phyloP scores from a whole-genome alignment of 495 filamentous ascomycete genomes.

The Penicillium arizonense region DNA sequence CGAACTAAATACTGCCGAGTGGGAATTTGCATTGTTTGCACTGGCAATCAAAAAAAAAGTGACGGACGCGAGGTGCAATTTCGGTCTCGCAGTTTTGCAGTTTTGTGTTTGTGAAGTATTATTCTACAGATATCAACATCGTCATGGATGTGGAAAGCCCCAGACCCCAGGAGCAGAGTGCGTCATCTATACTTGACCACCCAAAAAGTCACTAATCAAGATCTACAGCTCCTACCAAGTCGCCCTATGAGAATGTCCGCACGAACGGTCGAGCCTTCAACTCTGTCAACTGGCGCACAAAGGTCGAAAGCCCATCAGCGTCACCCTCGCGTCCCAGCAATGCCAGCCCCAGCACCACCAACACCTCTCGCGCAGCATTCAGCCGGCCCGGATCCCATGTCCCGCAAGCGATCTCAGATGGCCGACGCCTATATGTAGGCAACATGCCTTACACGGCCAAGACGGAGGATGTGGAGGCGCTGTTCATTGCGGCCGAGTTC shows the following conservation, averaged over 20 bases:
- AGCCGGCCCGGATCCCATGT: slow-evolving; percentile 36
- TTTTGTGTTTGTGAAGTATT: not conserved
- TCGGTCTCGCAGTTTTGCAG: not conserved
- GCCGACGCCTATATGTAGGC: slow-evolving; percentile 59
- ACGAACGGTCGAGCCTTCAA: slow-evolving; percentile 46
- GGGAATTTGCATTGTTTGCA: slow-evolving; percentile 37
- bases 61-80: slow-evolving; percentile 15
- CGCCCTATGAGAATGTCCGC: slow-evolving; percentile 39
- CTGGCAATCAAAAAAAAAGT: slow-evolving; percentile 23
- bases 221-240: slow-evolving; percentile 34
- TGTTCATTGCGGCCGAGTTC: slow-evolving; percentile 51
- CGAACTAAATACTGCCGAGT: slow-evolving; percentile 17
- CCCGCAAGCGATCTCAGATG: slow-evolving; percentile 41
- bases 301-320: slow-evolving; percentile 28
- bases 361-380: slow-evolving; percentile 37
- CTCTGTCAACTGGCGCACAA: slow-evolving; percentile 47
- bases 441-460: slow-evolving; percentile 67
- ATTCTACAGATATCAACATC: not conserved
- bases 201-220: slow-evolving; percentile 4
- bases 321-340: slow-evolving; percentile 21
- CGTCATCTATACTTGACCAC: slow-evolving; percentile 13
- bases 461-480: slow-evolving; percentile 56
- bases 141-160: slow-evolving; percentile 30
- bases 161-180: slow-evolving; percentile 37
- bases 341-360: slow-evolving; percentile 21